Evolutionary conservation across 108 stramenopile genomes (phyloP).

Genomic region (Cylindrotheca closterium): DNA sequence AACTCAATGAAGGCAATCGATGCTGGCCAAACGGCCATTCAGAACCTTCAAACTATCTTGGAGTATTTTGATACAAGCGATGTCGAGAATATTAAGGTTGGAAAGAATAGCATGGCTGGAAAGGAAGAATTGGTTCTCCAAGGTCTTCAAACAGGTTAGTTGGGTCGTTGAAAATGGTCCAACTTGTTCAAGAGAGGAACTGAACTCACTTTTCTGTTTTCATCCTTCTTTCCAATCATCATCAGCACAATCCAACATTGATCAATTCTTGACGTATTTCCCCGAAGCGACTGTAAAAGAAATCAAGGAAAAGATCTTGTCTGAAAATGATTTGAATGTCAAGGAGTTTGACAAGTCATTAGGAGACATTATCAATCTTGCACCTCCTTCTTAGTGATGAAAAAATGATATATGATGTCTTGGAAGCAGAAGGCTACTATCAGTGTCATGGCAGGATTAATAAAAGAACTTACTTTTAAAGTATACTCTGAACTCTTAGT

Average conservation of each 20-base stretch:
- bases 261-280: constrained; percentile 76
- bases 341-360: constrained; percentile 75
- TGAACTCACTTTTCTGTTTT: no score
- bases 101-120: constrained; percentile 43
- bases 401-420: neutral
- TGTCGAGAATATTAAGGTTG: constrained; percentile 80
- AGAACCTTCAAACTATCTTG: constrained; percentile 76
- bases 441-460: no score
- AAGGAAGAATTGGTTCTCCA: constrained; percentile 76
- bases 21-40: constrained; percentile 65
- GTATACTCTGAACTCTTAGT: no score
- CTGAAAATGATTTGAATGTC: constrained; percentile 79
- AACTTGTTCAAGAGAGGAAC: no score
- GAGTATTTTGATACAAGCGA: constrained; percentile 89
- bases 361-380: constrained; percentile 72
- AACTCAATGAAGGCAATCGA: constrained; percentile 53
- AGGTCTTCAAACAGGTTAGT: constrained; percentile 70
- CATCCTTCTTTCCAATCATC: no score
- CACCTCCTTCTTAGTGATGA: constrained; percentile 25
- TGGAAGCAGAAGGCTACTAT: no score
- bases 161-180: no score
- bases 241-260: constrained; percentile 58
- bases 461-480: no score
- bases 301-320: constrained; percentile 46
- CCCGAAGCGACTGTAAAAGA: constrained; percentile 53